A percentile compares a stretch with the other conserved stretches of the same genome.
These are phyloP conservation scores for Sporothrix euskadiensis DNA, from an alignment of 2,329 filamentous ascomycete species.

Conservation along the genomic window DNA sequence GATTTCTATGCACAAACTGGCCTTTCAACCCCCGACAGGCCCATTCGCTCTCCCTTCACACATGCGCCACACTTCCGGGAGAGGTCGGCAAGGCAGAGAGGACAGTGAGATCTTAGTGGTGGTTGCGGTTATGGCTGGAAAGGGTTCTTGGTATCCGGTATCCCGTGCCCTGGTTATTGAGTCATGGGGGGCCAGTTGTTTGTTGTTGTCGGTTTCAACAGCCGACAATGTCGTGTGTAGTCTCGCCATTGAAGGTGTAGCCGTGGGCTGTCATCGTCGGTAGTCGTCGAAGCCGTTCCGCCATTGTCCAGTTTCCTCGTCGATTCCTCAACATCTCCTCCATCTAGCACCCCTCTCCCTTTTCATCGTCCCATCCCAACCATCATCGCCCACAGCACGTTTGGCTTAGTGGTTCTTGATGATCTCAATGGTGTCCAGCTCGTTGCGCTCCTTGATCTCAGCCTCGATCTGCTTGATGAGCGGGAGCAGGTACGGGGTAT, in stretches of 20 bases:
- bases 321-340: not conserved
- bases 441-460: slow-evolving; percentile 52
- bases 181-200: not conserved
- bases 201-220: not conserved
- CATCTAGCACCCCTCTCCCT: not conserved
- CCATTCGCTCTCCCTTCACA: not conserved
- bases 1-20: slow-evolving; percentile 1
- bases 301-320: not conserved
- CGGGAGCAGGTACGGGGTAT: slow-evolving; percentile 56
- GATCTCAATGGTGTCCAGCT: slow-evolving; percentile 53
- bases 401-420: slow-evolving; percentile 49
- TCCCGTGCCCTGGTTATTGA: not conserved
- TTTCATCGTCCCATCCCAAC: not conserved
- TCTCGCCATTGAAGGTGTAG: not conserved
- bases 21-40: not conserved
- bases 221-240: not conserved
- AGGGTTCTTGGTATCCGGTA: not conserved
- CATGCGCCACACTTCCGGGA: not conserved
- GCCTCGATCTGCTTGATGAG: slow-evolving; percentile 55
- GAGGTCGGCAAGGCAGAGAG: not conserved
- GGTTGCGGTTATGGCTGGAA: not conserved
- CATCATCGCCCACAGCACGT: not conserved
- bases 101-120: not conserved
- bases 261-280: not conserved
- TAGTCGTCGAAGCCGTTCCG: not conserved